A percentile compares a stretch with the other conserved stretches of the same genome.
These are phyloP conservation scores for Rhizodiscina lignyota DNA, from an alignment of 495 filamentous ascomycete genomes.

Conservation along the genomic window DNA sequence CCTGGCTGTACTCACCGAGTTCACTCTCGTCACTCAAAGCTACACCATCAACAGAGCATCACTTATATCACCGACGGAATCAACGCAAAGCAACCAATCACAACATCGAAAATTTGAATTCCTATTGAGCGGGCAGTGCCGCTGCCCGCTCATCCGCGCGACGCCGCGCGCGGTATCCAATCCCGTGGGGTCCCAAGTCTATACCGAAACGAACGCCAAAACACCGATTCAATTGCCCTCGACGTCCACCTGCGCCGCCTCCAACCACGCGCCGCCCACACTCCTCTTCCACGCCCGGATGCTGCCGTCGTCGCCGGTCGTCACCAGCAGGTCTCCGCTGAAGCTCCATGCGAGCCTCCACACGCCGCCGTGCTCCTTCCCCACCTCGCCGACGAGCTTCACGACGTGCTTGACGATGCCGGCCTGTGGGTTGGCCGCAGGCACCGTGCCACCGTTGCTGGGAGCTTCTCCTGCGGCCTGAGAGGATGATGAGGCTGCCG, in stretches of 20 bases:
- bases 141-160: too few relatives aligned
- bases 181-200: too few relatives aligned
- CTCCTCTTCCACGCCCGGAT: conserved; percentile 21
- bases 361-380: conserved; percentile 20
- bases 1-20: too few relatives aligned
- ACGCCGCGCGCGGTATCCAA: too few relatives aligned
- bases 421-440: conserved; percentile 8
- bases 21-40: too few relatives aligned
- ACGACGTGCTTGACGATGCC: conserved; percentile 22
- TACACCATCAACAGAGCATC: too few relatives aligned
- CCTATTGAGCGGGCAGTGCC: too few relatives aligned
- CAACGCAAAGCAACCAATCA: too few relatives aligned
- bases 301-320: conserved; percentile 21
- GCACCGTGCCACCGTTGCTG: conserved; percentile 1
- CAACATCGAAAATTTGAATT: too few relatives aligned
- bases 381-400: conserved; percentile 20
- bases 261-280: conserved; percentile 13
- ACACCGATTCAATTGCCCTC: too few relatives aligned
- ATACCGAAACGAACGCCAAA: too few relatives aligned
- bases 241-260: conserved; percentile 12
- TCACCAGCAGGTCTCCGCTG: conserved; percentile 17
- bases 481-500: not conserved
- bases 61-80: too few relatives aligned
- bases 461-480: not conserved
- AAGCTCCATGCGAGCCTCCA: conserved; percentile 23